Evolutionary conservation across 108 stramenopile genomes (phyloP).

Genomic region (Chaetoceros tenuissimus): DNA sequence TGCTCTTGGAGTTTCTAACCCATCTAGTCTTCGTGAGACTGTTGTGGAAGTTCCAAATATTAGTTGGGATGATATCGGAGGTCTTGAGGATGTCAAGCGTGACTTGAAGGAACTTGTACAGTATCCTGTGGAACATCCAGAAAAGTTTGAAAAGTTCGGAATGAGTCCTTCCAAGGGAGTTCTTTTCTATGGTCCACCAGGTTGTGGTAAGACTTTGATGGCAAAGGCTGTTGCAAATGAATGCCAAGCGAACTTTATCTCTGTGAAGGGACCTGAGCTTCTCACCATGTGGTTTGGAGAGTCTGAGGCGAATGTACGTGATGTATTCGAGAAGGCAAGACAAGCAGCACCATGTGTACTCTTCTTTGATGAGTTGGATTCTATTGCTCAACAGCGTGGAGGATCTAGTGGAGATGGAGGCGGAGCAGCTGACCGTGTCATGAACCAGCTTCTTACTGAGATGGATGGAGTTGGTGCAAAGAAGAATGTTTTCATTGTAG

Average conservation of each 20-base stretch:
- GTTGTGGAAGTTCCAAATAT: slow-evolving; percentile 99
- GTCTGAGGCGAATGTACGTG: slow-evolving; percentile 99
- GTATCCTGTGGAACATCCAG: slow-evolving; percentile 99
- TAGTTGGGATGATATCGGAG: slow-evolving; percentile 99
- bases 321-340: slow-evolving; percentile 99
- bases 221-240: slow-evolving; percentile 99
- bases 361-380: slow-evolving; percentile 99
- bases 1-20: slow-evolving; percentile 94
- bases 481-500: slow-evolving; percentile 99
- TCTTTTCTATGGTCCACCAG: slow-evolving; percentile 99
- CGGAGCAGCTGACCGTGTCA: slow-evolving; percentile 99
- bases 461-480: slow-evolving; percentile 99
- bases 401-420: slow-evolving; percentile 92
- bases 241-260: slow-evolving; percentile 98
- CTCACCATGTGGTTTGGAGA: slow-evolving; percentile 99
- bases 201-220: slow-evolving; percentile 99
- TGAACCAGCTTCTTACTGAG: slow-evolving; percentile 99
- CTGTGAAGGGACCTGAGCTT: slow-evolving; percentile 99
- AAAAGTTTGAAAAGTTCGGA: slow-evolving; percentile 99
- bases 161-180: slow-evolving; percentile 98
- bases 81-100: slow-evolving; percentile 96
- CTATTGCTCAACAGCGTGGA: slow-evolving; percentile 97
- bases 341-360: slow-evolving; percentile 99
- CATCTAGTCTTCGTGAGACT: slow-evolving; percentile 95
- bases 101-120: slow-evolving; percentile 99